phyloP scores from a whole-genome alignment of 2,329 filamentous ascomycete genomes.

The Ampelomyces quisqualis region DNA sequence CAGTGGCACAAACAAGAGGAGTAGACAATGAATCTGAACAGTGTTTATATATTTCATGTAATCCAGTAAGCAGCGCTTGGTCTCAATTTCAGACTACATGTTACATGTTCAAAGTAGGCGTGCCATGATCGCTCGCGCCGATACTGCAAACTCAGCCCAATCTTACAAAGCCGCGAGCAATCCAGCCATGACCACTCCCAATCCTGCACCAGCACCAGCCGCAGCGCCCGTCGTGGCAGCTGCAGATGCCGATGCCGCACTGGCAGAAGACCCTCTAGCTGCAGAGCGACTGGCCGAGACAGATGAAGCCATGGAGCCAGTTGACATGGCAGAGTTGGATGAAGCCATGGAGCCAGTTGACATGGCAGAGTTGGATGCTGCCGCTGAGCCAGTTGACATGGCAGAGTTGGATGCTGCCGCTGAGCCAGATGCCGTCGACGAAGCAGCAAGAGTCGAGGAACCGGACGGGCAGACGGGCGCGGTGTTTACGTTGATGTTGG shows the following conservation, averaged over 20 bases:
- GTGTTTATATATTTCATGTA: too few species aligned
- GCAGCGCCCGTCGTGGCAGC: constrained; percentile 21
- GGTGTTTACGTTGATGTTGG: constrained; percentile 44
- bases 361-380: neutral
- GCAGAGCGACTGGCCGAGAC: neutral
- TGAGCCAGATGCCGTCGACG: constrained; percentile 14
- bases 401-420: neutral
- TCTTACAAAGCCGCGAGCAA: constrained; percentile 32
- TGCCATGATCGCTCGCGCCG: too few species aligned
- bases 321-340: too few species aligned
- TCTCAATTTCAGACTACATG: too few species aligned
- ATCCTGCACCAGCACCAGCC: constrained; percentile 25
- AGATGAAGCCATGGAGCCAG: too few species aligned
- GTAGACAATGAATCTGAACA: too few species aligned
- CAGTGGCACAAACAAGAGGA: too few species aligned
- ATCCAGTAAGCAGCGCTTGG: too few species aligned
- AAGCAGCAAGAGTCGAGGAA: constrained; percentile 7
- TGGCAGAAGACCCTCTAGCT: neutral
- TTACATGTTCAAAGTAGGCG: too few species aligned
- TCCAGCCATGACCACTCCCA: constrained; percentile 31
- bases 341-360: neutral
- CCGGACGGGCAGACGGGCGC: constrained; percentile 40
- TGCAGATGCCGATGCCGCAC: constrained; percentile 11
- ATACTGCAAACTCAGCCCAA: neutral
- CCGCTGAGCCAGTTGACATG: neutral